Conservation (phyloP, 129 eudicot genomes). For the Flaveria linearis region DNA sequence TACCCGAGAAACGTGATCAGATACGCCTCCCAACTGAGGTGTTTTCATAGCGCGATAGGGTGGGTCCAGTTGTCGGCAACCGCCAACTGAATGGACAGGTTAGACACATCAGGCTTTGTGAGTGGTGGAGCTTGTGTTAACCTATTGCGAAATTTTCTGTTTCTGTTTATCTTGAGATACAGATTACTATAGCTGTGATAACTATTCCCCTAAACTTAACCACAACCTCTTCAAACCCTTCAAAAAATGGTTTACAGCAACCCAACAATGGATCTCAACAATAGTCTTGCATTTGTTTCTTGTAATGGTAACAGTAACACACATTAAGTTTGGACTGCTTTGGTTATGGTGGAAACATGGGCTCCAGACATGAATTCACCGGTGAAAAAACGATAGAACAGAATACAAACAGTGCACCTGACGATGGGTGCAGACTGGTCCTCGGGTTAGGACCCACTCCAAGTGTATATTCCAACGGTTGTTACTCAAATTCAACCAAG, state of each 20-base stretch:
- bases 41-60: conserved; percentile 19
- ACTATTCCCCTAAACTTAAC: neutral
- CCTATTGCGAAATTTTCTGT: conserved; percentile 32
- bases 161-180: conserved; percentile 53
- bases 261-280: conserved; percentile 52
- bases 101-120: conserved; percentile 91
- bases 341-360: conserved; percentile 61
- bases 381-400: conserved; percentile 35
- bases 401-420: conserved; percentile 35
- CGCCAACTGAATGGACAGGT: conserved; percentile 65
- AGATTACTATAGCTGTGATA: conserved; percentile 27
- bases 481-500: conserved; percentile 37
- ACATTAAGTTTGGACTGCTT: conserved; percentile 82
- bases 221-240: conserved; percentile 18
- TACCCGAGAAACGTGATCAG: conserved; percentile 46
- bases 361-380: conserved; percentile 26
- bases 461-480: conserved; percentile 47
- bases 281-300: conserved; percentile 48
- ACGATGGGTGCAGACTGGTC: conserved; percentile 90
- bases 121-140: conserved; percentile 78
- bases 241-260: conserved; percentile 38
- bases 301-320: conserved; percentile 55
- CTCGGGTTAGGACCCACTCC: conserved; percentile 94
- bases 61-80: neutral
- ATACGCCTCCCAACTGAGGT: conserved; percentile 20